Conservation (phyloP, 352 stramenopile species). For the Aphanomyces invadans region DNA sequence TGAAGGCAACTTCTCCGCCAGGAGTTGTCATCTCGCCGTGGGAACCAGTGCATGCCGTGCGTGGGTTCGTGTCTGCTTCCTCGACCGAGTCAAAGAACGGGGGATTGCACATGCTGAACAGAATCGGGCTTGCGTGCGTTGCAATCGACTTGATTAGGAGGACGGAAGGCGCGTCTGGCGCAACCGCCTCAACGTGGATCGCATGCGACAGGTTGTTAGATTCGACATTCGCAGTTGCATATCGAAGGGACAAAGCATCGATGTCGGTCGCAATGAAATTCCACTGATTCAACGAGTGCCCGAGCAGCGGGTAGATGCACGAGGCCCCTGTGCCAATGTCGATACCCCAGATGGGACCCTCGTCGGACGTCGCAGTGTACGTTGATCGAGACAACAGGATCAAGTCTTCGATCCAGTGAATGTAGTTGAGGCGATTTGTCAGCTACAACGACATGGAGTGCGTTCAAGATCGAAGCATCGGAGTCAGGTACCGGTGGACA, state of each 20-base stretch:
- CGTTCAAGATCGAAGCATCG: conserved; percentile 1
- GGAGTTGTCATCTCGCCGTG: conserved; percentile 77
- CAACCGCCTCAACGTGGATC: conserved; percentile 41
- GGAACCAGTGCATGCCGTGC: conserved; percentile 61
- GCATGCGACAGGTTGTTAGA: conserved; percentile 74
- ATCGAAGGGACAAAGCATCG: conserved; percentile 73
- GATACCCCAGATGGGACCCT: conserved; percentile 53
- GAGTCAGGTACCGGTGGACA: conserved; percentile 82
- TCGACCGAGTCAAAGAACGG: conserved; percentile 89
- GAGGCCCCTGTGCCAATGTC: conserved; percentile 94
- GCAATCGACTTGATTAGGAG: not conserved
- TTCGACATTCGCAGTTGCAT: conserved; percentile 79
- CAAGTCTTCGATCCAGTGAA: conserved; percentile 93
- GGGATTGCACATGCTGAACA: conserved; percentile 95
- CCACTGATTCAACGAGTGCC: conserved; percentile 81
- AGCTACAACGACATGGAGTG: conserved; percentile 36
- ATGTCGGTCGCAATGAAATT: conserved; percentile 93
- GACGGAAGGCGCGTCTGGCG: conserved; percentile 6
- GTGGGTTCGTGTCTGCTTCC: conserved; percentile 72
- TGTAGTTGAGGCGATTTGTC: conserved; percentile 90
- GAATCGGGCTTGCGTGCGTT: conserved; percentile 42
- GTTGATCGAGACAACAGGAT: conserved; percentile 45
- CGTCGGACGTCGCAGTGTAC: conserved; percentile 18
- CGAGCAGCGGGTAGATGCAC: conserved; percentile 94
- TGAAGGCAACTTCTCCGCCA: conserved; percentile 92